Percentiles rank a stretch among this genome's conserved stretches.
phyloP scores from a whole-genome alignment of 2,329 filamentous ascomycete genomes.

The Helminthosporium solani region DNA sequence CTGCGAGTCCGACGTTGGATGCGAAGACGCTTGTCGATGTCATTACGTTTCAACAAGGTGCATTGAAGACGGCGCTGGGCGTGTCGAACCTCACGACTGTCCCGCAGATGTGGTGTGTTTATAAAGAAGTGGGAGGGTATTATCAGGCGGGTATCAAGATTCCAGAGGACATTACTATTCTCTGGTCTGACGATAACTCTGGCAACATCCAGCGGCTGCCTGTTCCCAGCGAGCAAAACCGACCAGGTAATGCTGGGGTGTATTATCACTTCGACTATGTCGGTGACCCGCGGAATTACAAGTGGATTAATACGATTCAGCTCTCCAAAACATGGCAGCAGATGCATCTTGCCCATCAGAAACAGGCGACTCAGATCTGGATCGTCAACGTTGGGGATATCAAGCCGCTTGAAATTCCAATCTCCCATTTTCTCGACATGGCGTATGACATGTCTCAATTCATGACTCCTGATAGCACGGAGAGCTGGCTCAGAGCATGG shows the following conservation, averaged over 20 bases:
- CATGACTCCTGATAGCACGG: constrained; percentile 43
- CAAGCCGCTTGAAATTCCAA: constrained; percentile 56
- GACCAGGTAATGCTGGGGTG: constrained; percentile 61
- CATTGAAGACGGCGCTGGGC: constrained; percentile 56
- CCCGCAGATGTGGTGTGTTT: constrained; percentile 69
- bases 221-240: constrained; percentile 54
- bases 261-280: constrained; percentile 66
- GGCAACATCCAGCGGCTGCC: constrained; percentile 64
- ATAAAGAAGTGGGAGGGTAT: constrained; percentile 70
- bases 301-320: constrained; percentile 61
- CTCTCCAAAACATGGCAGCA: constrained; percentile 64
- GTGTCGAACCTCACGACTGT: constrained; percentile 50
- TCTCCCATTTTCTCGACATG: constrained; percentile 65
- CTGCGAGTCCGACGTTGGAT: constrained; percentile 42
- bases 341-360: constrained; percentile 60
- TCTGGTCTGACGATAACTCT: constrained; percentile 69
- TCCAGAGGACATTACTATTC: constrained; percentile 63
- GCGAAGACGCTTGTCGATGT: constrained; percentile 52
- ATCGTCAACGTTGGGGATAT: constrained; percentile 65
- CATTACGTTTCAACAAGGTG: constrained; percentile 58
- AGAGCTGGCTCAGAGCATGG: constrained; percentile 58
- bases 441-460: constrained; percentile 58
- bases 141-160: constrained; percentile 61
- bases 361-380: constrained; percentile 61
- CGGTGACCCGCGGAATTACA: constrained; percentile 58